Base-by-base conservation (phyloP, 2,329 filamentous ascomycete genomes). In the Verticillium zaregamsianum region DNA sequence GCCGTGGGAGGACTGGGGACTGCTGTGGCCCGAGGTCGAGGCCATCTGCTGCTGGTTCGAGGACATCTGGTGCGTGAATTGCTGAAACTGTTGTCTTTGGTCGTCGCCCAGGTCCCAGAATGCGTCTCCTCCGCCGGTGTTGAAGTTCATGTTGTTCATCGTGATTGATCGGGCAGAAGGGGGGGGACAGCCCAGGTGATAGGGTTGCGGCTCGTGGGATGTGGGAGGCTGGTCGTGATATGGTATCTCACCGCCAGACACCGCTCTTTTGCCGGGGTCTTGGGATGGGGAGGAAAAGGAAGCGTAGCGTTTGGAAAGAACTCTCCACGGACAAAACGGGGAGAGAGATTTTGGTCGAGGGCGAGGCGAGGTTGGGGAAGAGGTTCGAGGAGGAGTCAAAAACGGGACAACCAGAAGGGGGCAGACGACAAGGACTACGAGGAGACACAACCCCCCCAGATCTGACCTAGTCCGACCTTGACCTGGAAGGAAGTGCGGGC, bases 141-240 rank as follows among this genome's bases (percentile, higher is more conserved):
- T 82, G 78, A 85, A 88, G 72, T 87, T 83, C 79, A 84, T 82
- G 76, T 59, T 59, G 58, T 81, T 82, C 86, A 80, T 79, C 71
- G 72, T 79, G 62, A 65, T 60, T 61, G 61, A 60, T 63, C 64
- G 61, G 54, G 64, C 58, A 59, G 58, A 58, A 59, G 73, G 69
- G 68, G 68, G 69, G 68, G 68, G 71, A 69, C 69, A 70, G 67
- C 70, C 67, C 66, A 73, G 68, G 67, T 66, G 61, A 62, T 52
- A 52, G 45, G 45, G 45, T 52, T 52, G 45, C 45, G 45, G 45
- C 20, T 52, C 45, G 45, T 62, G 57, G 62, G 61, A 59, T 62
- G 59, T 60, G 61, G 66, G 64, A 64, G 49, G 61, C 63, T 33
- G 58, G 56, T 61, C 45, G 62, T 63, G 65, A 66, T 66, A 65